Evolutionary conservation across 2,329 filamentous ascomycete genomes (phyloP).

Genomic region (Cladosporium sp.): DNA sequence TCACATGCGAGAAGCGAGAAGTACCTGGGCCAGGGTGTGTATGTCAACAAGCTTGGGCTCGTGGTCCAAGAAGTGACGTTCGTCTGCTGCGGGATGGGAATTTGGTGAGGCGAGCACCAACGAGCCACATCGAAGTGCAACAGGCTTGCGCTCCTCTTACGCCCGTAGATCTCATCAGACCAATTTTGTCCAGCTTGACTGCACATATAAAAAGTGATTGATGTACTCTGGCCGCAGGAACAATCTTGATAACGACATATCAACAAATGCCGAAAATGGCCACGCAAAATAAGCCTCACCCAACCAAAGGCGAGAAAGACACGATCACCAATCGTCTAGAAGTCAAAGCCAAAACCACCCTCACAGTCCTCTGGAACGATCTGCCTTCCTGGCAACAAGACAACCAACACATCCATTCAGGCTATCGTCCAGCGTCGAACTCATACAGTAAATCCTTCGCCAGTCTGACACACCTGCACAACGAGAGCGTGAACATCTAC

Average conservation of each 20-base stretch:
- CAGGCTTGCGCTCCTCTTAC: neutral
- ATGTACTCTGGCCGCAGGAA: too few relatives aligned
- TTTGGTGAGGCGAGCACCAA: constrained; percentile 9
- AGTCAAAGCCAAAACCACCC: constrained; percentile 8
- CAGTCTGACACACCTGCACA: constrained; percentile 61
- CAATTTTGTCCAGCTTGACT: neutral
- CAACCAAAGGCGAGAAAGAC: neutral
- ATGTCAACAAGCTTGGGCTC: neutral
- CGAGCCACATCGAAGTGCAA: neutral
- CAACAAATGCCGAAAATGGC: neutral
- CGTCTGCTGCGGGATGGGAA: neutral
- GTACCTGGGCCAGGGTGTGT: neutral
- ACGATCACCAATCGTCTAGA: neutral
- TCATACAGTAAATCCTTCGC: constrained; percentile 57
- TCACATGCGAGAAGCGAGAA: neutral
- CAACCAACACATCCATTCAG: constrained; percentile 64
- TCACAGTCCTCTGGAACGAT: constrained; percentile 45
- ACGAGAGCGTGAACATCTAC: constrained; percentile 69
- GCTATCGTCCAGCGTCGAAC: constrained; percentile 61
- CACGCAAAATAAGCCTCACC: neutral
- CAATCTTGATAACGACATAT: neutral
- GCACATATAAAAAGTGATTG: neutral
- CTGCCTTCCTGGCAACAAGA: constrained; percentile 50
- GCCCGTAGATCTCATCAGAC: constrained; percentile 5
- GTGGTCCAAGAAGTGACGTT: constrained; percentile 1